Percentiles rank a stretch among this genome's conserved stretches.
These are phyloP conservation scores for Bothriochloa decipiens DNA, from an alignment of 176 grass and related monocot species.

Conservation along the genomic window DNA sequence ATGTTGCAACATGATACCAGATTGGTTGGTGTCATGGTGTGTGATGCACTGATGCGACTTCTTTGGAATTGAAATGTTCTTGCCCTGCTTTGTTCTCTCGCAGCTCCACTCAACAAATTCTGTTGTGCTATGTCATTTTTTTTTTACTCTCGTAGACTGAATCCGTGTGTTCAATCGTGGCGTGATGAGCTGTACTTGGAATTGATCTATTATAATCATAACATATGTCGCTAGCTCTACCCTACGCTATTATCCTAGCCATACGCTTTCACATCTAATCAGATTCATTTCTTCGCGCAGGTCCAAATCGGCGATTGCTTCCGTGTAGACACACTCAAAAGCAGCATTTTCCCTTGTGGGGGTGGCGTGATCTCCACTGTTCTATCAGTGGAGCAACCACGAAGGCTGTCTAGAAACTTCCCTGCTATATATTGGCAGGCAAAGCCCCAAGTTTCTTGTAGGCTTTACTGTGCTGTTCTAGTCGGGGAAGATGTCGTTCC, in stretches of 20 bases:
- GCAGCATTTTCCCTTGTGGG: neutral
- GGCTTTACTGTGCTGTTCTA: neutral
- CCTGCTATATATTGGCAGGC: neutral
- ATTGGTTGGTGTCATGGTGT: neutral
- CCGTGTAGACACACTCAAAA: neutral
- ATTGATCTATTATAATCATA: constrained; percentile 1
- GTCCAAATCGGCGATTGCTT: constrained; percentile 21
- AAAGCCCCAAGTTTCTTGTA: constrained; percentile 23
- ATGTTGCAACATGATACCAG: constrained; percentile 28
- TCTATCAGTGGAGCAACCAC: constrained; percentile 20
- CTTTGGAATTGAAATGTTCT: neutral
- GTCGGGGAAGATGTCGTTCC: constrained; percentile 78
- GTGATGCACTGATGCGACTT: neutral
- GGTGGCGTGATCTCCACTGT: constrained; percentile 36
- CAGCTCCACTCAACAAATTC: neutral
- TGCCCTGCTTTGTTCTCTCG: neutral
- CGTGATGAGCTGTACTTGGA: neutral
- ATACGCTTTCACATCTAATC: constrained; percentile 38
- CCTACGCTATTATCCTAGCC: constrained; percentile 6
- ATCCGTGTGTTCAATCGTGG: neutral
- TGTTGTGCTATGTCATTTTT: neutral
- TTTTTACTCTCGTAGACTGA: neutral
- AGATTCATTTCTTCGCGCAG: constrained; percentile 44
- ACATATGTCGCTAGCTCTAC: constrained; percentile 1
- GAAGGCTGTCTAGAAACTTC: constrained; percentile 22